Percentiles rank a stretch among this genome's conserved stretches.
Conservation (phyloP, 1,284 basidiomycete species). For the Entoloma clypeatum region DNA sequence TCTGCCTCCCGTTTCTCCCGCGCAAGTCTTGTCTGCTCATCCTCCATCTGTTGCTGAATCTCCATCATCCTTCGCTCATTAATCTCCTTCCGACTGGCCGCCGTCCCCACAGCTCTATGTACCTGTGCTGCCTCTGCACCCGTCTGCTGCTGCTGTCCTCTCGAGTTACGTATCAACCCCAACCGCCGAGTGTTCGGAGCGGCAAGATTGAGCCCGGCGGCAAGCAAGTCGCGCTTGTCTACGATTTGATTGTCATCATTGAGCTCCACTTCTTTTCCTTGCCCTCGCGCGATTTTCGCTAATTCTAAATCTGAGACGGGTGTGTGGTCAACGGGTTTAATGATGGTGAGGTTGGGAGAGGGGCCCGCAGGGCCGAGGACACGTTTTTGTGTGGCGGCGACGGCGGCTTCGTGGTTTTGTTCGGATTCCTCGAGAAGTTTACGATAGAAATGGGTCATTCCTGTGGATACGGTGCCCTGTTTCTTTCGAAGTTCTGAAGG, state of each 20-base stretch:
- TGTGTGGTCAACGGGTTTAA: slow-evolving; percentile 59
- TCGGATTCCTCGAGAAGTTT: slow-evolving; percentile 79
- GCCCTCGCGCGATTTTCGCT: slow-evolving; percentile 60
- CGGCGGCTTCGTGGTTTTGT: slow-evolving; percentile 78
- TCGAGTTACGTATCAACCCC: slow-evolving; percentile 38
- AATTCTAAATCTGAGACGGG: slow-evolving; percentile 68
- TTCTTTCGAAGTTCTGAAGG: slow-evolving; percentile 57
- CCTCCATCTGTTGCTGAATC: slow-evolving; percentile 69
- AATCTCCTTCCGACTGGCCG: slow-evolving; percentile 77
- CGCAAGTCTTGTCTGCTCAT: slow-evolving; percentile 58
- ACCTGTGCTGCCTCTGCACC: slow-evolving; percentile 34
- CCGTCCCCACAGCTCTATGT: slow-evolving; percentile 76
- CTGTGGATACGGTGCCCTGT: slow-evolving; percentile 54
- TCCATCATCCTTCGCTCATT: slow-evolving; percentile 74
- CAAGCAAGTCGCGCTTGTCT: slow-evolving; percentile 90
- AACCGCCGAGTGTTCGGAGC: slow-evolving; percentile 71
- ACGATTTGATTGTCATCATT: slow-evolving; percentile 98
- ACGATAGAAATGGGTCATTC: slow-evolving; percentile 87
- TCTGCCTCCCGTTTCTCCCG: slow-evolving; percentile 58
- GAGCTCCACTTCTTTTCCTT: slow-evolving; percentile 88
- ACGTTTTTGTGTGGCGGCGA: slow-evolving; percentile 67
- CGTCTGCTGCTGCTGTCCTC: slow-evolving; percentile 24
- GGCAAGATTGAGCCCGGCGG: slow-evolving; percentile 90
- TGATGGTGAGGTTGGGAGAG: slow-evolving; percentile 62
- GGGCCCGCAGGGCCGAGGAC: slow-evolving; percentile 62